Conservation (phyloP, 371 early-diverging fungal species). For the Cokeromyces recurvatus region DNA sequence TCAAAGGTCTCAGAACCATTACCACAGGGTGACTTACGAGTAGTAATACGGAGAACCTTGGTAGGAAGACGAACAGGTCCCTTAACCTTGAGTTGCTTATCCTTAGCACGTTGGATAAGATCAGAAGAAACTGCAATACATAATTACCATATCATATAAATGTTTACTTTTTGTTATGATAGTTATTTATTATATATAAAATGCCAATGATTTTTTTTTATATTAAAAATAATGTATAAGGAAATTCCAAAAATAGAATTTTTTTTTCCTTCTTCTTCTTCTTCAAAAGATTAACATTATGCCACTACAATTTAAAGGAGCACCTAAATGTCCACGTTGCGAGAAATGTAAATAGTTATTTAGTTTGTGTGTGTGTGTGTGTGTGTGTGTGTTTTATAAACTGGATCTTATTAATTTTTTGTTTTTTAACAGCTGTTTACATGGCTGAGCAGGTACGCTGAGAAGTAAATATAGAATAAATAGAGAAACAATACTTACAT, state of each 20-base stretch:
- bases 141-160: too few species aligned
- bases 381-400: background rate
- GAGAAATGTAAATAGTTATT: conserved; percentile 27
- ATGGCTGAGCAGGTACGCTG: conserved; percentile 48
- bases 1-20: conserved; percentile 99
- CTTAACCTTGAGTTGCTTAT: conserved; percentile 96
- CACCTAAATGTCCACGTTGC: conserved; percentile 43
- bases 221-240: too few species aligned
- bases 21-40: conserved; percentile 99
- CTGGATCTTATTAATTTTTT: too few species aligned
- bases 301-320: conserved; percentile 42
- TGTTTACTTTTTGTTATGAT: too few species aligned
- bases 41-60: conserved; percentile 97
- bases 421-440: conserved; percentile 30
- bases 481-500: too few species aligned
- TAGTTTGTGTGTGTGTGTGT: too few species aligned
- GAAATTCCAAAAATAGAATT: too few species aligned
- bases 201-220: too few species aligned
- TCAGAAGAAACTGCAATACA: conserved; percentile 85
- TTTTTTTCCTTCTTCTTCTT: too few species aligned
- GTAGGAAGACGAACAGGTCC: conserved; percentile 99
- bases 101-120: conserved; percentile 96
- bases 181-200: too few species aligned
- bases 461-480: too few species aligned
- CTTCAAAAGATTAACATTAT: conserved; percentile 4